Conservation (phyloP, 2,329 filamentous ascomycete species). For the Metarhizium album region DNA sequence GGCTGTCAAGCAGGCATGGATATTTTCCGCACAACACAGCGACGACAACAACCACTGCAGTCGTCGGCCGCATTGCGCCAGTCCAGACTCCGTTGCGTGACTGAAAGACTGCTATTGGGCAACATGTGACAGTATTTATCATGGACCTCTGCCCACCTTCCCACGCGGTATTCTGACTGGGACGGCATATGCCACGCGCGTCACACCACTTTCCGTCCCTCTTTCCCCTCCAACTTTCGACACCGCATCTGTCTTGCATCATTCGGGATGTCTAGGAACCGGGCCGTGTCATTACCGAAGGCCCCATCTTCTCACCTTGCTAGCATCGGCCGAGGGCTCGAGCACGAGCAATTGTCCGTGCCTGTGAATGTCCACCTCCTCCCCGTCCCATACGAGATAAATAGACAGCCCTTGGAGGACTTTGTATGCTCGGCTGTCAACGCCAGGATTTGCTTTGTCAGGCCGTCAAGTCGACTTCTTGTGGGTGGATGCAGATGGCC, state of each 20-base stretch:
- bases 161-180: background rate
- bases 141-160: background rate
- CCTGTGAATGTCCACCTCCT: background rate
- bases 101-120: background rate
- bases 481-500: slow-evolving; percentile 3
- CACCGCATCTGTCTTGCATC: slow-evolving; percentile 1
- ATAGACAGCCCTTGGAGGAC: too few relatives aligned
- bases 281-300: background rate
- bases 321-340: background rate
- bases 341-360: slow-evolving; percentile 1
- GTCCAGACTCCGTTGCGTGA: too few relatives aligned
- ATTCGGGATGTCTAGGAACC: slow-evolving; percentile 3
- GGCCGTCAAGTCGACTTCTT: slow-evolving; percentile 18
- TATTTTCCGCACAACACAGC: too few relatives aligned
- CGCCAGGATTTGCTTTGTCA: background rate
- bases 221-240: background rate
- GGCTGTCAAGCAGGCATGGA: background rate
- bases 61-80: background rate
- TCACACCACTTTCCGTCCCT: slow-evolving; percentile 1
- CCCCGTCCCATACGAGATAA: background rate
- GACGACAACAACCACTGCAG: background rate
- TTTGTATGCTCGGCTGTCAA: slow-evolving; percentile 1
- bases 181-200: slow-evolving; percentile 1
- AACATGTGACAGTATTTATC: background rate
- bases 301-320: background rate